Evolutionary conservation across 768 basidiomycete genomes (phyloP), one percentile per base, ranked within the genome.

Genomic region (Cystofilobasidium capitatum): DNA sequence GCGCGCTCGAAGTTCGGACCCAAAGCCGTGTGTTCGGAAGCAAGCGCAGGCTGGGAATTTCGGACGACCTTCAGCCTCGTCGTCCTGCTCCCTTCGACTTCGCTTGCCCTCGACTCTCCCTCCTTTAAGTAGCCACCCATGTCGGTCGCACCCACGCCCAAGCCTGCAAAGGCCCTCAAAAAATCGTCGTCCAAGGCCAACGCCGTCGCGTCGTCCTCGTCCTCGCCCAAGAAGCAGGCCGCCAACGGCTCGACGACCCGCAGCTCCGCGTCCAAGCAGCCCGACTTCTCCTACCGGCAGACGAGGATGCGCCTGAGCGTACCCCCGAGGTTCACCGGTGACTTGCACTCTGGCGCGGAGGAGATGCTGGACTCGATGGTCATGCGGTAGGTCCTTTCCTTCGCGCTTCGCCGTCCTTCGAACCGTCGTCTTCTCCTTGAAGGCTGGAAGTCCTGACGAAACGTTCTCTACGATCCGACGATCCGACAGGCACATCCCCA

Each of bases 291-390:
- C 22, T 61, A 62, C 66, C 51, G 55, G 36, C 58, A 60, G 7
- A 68, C 66, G 7, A 29, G 39, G 24, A 68, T 68, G 66, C 20
- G 62, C 12, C 40, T 68, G 7, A 55, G 61, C 17, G 66, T 68
- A 16, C 66, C 66, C 2, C 66, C 66, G 22, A 35, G 39, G 49
- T 68, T 68, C 49, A 37, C 62, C 1, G 66, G 66, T 13, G 31
- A 51, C 31, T 35, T 57, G 0, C 16, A 51, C 13, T 79, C 77
- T 45, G 93, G 93, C 9, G 88, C 84, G 22, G 84, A 87, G 74
- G 91, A 97, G 78, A 85, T 92, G 83, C 79, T 97, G 22, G 91
- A 97, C 77, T 89, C 88, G 10, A 88, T 96, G 88, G 79, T 94
- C 17, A 94, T 97, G 93, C 85, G 89, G 93, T 92, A 74, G 72